Conservation (phyloP, 2,329 filamentous ascomycete genomes). For the Fusarium azukiicola region DNA sequence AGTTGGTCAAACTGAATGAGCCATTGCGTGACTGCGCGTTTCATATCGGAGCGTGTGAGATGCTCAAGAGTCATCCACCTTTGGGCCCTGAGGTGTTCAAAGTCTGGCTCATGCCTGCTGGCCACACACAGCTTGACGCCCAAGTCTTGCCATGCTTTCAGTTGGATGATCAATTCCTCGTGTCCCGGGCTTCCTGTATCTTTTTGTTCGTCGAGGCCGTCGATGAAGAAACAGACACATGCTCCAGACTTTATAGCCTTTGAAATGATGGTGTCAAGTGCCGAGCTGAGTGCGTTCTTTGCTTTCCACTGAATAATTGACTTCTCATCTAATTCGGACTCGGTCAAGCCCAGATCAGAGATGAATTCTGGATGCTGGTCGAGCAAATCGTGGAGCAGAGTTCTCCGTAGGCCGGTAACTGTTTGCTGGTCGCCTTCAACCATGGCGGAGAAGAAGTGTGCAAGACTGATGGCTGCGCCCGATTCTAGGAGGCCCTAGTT, state of each 20-base stretch:
- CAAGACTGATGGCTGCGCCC: not conserved
- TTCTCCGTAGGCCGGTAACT: not conserved
- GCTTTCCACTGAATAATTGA: not conserved
- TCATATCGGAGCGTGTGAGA: not conserved
- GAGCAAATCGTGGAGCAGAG: not conserved
- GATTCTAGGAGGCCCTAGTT: not conserved
- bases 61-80: not conserved
- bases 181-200: not conserved
- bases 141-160: constrained; percentile 11
- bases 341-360: not conserved
- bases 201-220: not conserved
- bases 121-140: not conserved
- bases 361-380: not conserved
- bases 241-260: not conserved
- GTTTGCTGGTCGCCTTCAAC: not conserved
- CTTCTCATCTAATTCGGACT: not conserved
- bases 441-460: constrained; percentile 1
- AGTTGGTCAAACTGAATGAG: not conserved
- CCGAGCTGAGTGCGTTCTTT: not conserved
- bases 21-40: not conserved
- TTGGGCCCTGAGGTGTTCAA: not conserved
- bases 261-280: not conserved
- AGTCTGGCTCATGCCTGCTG: not conserved
- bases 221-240: not conserved
- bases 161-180: not conserved